These are phyloP conservation scores for Aspergillus affinis DNA, from an alignment of 495 filamentous ascomycete genomes.

Conservation along the genomic window DNA sequence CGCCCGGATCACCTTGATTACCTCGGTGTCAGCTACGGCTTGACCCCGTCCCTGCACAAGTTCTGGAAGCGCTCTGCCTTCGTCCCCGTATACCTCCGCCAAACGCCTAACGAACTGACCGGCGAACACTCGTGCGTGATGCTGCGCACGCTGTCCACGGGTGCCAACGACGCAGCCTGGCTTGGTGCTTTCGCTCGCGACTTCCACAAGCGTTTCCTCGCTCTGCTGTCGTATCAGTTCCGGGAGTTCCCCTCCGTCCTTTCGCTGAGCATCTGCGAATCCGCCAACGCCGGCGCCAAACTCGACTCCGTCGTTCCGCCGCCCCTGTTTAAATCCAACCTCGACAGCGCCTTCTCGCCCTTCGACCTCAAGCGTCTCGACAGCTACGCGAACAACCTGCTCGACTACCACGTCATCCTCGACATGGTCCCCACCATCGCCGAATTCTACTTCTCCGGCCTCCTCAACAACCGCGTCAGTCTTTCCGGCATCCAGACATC, in stretches of 20 bases:
- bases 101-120: conserved; percentile 94
- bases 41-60: conserved; percentile 85
- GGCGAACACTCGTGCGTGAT: conserved; percentile 98
- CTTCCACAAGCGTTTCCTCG: conserved; percentile 88
- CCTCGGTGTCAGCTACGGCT: conserved; percentile 89
- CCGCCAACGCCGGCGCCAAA: conserved; percentile 72
- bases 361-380: conserved; percentile 94
- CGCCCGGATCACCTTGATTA: conserved; percentile 84
- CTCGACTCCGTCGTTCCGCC: conserved; percentile 48
- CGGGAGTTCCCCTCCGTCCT: conserved; percentile 76
- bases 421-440: conserved; percentile 86
- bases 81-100: conserved; percentile 86
- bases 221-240: conserved; percentile 90
- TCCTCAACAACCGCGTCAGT: conserved; percentile 61
- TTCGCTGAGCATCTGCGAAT: conserved; percentile 86
- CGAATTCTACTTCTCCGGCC: conserved; percentile 76
- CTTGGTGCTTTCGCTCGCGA: conserved; percentile 86
- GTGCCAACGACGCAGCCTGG: conserved; percentile 71
- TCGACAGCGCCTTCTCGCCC: conserved; percentile 77
- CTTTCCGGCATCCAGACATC: conserved; percentile 77
- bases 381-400: conserved; percentile 91
- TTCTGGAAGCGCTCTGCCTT: conserved; percentile 95
- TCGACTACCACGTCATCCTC: conserved; percentile 96
- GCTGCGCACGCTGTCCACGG: conserved; percentile 68
- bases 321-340: conserved; percentile 63